These are phyloP conservation scores for Candida silvatica DNA, from an alignment of 805 yeast genomes.

Conservation along the genomic window DNA sequence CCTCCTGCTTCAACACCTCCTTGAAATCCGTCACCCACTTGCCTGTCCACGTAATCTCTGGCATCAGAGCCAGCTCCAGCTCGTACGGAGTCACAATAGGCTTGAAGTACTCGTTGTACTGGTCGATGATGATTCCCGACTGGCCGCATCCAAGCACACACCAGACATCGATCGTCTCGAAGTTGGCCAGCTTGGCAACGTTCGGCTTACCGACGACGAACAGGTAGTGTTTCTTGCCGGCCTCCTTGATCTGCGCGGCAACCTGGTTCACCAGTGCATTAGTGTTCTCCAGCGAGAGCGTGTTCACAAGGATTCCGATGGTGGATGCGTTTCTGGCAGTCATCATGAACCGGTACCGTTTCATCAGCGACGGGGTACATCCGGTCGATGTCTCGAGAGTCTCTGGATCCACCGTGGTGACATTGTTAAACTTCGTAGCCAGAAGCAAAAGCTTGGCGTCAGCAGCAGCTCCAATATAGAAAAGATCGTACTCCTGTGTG, in stretches of 20 bases:
- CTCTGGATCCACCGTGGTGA: constrained; percentile 41
- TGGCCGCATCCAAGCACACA: constrained; percentile 91
- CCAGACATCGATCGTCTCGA: constrained; percentile 93
- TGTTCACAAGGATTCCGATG: constrained; percentile 83
- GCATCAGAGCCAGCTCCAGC: constrained; percentile 67
- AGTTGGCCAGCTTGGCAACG: constrained; percentile 93
- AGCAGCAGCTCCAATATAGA: constrained; percentile 68
- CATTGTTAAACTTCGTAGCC: constrained; percentile 56
- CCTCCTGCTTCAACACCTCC: constrained; percentile 35
- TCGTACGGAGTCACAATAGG: constrained; percentile 96
- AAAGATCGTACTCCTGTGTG: constrained; percentile 45
- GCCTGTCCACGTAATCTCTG: constrained; percentile 84
- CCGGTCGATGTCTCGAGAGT: constrained; percentile 32
- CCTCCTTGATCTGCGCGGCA: constrained; percentile 49
- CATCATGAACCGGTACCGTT: constrained; percentile 80
- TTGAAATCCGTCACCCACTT: constrained; percentile 81
- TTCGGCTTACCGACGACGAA: constrained; percentile 98
- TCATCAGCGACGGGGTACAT: constrained; percentile 73
- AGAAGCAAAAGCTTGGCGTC: constrained; percentile 72
- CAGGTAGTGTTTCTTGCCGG: constrained; percentile 86
- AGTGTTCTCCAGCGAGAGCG: constrained; percentile 74
- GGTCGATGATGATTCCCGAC: constrained; percentile 83
- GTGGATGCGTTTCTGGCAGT: constrained; percentile 88
- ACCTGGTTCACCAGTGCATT: constrained; percentile 55
- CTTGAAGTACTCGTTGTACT: constrained; percentile 69